Percentiles rank a stretch among this genome's conserved stretches.
These are phyloP conservation scores for Chrysanthemum lavandulifolium DNA, from an alignment of 129 eudicot genomes.

Conservation along the genomic window DNA sequence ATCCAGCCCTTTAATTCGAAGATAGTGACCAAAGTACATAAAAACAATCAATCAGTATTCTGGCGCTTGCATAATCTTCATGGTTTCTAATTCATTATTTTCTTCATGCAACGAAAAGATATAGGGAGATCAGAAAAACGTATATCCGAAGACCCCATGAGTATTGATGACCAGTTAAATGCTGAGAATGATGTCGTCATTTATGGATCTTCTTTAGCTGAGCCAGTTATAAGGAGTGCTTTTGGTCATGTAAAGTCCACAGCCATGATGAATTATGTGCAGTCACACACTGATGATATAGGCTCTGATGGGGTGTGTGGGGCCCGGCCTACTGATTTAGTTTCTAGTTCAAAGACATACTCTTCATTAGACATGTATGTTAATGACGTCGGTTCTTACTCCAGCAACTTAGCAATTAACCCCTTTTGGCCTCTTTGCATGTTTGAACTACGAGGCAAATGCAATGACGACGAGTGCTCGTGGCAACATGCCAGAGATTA, in stretches of 20 bases:
- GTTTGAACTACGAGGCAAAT: conserved; percentile 76
- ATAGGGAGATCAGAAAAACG: conserved; percentile 24
- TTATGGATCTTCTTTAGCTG: conserved; percentile 29
- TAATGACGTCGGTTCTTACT: conserved; percentile 48
- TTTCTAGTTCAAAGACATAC: conserved; percentile 22
- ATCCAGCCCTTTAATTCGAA: background rate
- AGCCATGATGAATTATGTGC: conserved; percentile 16
- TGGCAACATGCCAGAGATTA: conserved; percentile 71
- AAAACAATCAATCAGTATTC: conserved; percentile 3
- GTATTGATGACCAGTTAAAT: conserved; percentile 23
- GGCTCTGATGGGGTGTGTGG: conserved; percentile 18
- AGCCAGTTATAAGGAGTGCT: conserved; percentile 45
- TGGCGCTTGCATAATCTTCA: background rate
- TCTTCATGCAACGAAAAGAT: conserved; percentile 26
- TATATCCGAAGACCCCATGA: conserved; percentile 31
- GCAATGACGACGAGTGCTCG: conserved; percentile 75
- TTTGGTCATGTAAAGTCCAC: conserved; percentile 36
- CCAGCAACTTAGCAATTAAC: conserved; percentile 48
- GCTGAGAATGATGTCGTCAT: conserved; percentile 20
- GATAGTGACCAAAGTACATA: background rate
- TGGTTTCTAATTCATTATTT: conserved; percentile 12
- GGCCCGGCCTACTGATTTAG: conserved; percentile 12
- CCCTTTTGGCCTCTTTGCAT: conserved; percentile 83
- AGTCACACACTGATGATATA: conserved; percentile 20
- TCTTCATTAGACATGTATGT: conserved; percentile 31